These are phyloP conservation scores for Colletotrichum filicis DNA, from an alignment of 2,329 filamentous ascomycete species.

Conservation along the genomic window DNA sequence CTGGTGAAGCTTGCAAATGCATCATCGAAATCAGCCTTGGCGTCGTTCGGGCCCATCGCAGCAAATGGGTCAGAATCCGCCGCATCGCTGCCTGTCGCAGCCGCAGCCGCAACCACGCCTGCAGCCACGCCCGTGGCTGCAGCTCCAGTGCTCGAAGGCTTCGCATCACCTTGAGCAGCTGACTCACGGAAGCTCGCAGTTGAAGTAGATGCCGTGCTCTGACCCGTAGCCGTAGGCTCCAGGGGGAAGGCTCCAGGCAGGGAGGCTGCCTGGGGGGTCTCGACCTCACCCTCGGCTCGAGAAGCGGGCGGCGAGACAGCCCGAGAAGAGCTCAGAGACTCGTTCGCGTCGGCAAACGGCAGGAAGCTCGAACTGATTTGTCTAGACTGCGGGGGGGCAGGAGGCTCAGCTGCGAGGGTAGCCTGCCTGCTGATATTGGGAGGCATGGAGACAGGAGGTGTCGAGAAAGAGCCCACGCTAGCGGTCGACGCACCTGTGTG, in stretches of 20 bases:
- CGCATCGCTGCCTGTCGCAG: constrained; percentile 10
- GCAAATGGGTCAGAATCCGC: constrained; percentile 61
- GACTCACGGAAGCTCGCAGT: constrained; percentile 45
- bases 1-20: constrained; percentile 82
- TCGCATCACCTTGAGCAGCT: constrained; percentile 40
- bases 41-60: constrained; percentile 65
- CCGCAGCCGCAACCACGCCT: constrained; percentile 13
- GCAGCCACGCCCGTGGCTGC: constrained; percentile 4
- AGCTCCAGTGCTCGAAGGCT: constrained; percentile 26
- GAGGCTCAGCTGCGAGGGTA: constrained; percentile 65
- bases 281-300: constrained; percentile 64
- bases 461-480: constrained; percentile 63
- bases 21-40: constrained; percentile 85
- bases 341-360: constrained; percentile 73
- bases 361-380: constrained; percentile 83
- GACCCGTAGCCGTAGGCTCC: constrained; percentile 50
- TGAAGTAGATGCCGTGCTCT: constrained; percentile 45
- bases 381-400: constrained; percentile 75
- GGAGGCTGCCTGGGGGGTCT: constrained; percentile 42
- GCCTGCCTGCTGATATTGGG: constrained; percentile 71
- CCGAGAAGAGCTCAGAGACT: constrained; percentile 81
- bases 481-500: constrained; percentile 66
- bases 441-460: constrained; percentile 66
- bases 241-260: constrained; percentile 48
- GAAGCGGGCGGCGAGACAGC: constrained; percentile 78